Evolutionary conservation across 2,329 filamentous ascomycete species (phyloP), one percentile per base, ranked within the genome.

Genomic region (Fusarium goolgardi): DNA sequence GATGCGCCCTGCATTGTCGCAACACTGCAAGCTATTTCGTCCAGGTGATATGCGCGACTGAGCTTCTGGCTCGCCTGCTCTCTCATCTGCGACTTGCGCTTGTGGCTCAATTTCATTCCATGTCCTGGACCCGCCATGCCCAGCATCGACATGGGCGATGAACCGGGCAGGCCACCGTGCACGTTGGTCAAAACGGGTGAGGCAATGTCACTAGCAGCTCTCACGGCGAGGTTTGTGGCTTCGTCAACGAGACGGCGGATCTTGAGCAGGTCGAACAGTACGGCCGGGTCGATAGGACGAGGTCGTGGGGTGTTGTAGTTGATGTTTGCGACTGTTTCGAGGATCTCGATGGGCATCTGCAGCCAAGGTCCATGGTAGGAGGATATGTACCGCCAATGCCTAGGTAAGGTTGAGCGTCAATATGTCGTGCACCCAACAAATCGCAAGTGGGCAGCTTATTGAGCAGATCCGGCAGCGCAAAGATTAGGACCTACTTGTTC

Each of bases 351-450:
- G 21, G 92, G 91, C 58, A 95, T 83, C 78, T 93, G 90, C 16
- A 94, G 86, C 93, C 93, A 96, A 70, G 91, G 89, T 25, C 92
- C 93, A 75, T 94, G 90, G 75, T 92, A 96, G 29, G 90, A 91
- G 23, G 91, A 94, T 61, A 96, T 94, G 77, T 93, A 93, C 67
- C 89, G 87, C 92, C 92, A 95, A 80, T 95, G 91, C 77, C 92
- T 95, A 50, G 11, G 54, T 51, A 39, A 40, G n/a, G 56, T 49
- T 55, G 50, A 56, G 43, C 61, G 63, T 73, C 49, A 71, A 51
- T 43, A 43, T 43, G 20, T 29, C 32, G 20, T 39, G 29, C 35
- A 32, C 37, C 43, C n/a, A 34, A n/a, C 35, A 35, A 25, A 27
- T 55, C 47, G 34, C 13, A 54, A 31, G 51, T 20, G 49, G 53